phyloP scores from a whole-genome alignment of 805 yeast genomes.

The Ascoidea asiatica region DNA sequence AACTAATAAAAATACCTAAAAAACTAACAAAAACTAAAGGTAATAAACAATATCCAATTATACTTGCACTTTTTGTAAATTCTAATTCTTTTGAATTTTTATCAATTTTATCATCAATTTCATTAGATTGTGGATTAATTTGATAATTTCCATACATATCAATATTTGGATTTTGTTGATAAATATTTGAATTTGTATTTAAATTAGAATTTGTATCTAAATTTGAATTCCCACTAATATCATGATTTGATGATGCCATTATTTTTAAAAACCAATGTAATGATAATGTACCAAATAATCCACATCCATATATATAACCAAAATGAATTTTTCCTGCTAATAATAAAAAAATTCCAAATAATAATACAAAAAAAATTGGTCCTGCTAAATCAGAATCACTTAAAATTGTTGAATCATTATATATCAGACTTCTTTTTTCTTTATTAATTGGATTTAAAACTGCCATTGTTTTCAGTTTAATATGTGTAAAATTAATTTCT shows the following conservation, averaged over 20 bases:
- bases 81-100: conserved; percentile 19
- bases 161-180: neutral
- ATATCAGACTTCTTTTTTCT: neutral
- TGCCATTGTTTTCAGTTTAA: conserved; percentile 69
- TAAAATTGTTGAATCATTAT: conserved; percentile 30
- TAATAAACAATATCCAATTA: conserved; percentile 83
- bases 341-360: conserved; percentile 73
- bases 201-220: no score
- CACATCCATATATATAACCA: conserved; percentile 95
- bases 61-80: conserved; percentile 67
- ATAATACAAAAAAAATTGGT: conserved; percentile 75
- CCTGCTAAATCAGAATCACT: conserved; percentile 92
- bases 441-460: conserved; percentile 60
- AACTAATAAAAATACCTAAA: conserved; percentile 46
- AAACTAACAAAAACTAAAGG: conserved; percentile 77
- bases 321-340: conserved; percentile 91
- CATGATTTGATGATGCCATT: conserved; percentile 49
- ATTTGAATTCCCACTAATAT: conserved; percentile 19
- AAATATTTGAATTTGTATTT: conserved; percentile 12
- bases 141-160: neutral
- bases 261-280: conserved; percentile 74
- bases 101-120: neutral
- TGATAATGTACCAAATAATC: conserved; percentile 77
- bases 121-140: neutral
- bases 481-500: conserved; percentile 86